Evolutionary conservation across 2,329 filamentous ascomycete species (phyloP).

Genomic region (Penicillium glabrum): DNA sequence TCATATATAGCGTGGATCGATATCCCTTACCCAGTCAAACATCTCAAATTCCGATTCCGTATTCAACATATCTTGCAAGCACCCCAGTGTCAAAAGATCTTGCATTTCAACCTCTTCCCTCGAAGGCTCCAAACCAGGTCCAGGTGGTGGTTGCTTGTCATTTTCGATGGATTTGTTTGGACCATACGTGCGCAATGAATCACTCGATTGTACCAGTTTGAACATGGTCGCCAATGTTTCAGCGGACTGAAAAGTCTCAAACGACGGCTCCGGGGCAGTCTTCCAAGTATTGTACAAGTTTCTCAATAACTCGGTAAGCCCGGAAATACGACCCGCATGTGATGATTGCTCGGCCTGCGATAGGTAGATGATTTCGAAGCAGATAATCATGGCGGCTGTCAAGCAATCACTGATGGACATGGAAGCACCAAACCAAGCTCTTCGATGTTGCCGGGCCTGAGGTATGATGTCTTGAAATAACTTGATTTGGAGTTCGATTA

Average conservation of each 20-base stretch:
- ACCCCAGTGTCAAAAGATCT: neutral
- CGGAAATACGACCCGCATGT: neutral
- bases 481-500: constrained; percentile 49
- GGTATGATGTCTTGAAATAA: constrained; percentile 51
- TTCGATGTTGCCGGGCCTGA: constrained; percentile 42
- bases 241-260: neutral
- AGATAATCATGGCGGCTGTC: constrained; percentile 18
- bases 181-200: neutral
- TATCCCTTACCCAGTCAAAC: neutral
- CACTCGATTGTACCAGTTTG: neutral
- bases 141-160: neutral
- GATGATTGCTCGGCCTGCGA: neutral
- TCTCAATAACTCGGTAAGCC: neutral
- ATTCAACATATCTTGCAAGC: neutral
- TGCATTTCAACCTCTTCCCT: neutral
- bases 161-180: neutral
- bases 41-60: neutral
- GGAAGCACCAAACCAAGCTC: constrained; percentile 16
- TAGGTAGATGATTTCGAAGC: constrained; percentile 9
- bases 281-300: neutral
- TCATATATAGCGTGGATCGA: neutral
- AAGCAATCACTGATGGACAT: constrained; percentile 12
- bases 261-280: neutral
- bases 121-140: neutral
- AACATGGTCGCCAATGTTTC: neutral